These are phyloP conservation scores for Coccomyxa subellipsoidea DNA, from an alignment of 163 green algal genomes.

Conservation along the genomic window DNA sequence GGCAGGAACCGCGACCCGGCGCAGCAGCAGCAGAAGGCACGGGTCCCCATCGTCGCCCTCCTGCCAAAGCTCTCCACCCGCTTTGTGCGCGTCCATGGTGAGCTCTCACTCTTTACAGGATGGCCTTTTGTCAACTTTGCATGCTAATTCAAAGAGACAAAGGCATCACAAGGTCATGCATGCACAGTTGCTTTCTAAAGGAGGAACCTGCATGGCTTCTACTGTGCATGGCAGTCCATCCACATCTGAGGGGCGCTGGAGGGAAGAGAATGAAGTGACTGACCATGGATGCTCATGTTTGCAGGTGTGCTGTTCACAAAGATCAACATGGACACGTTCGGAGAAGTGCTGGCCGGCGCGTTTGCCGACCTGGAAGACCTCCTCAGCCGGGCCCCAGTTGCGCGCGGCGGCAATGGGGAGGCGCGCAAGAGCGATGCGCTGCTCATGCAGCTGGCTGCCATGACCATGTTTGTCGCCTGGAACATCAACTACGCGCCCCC, in stretches of 20 bases:
- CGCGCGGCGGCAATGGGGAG: not conserved
- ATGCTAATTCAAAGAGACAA: too few species aligned
- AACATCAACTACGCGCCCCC: not conserved
- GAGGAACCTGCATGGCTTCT: too few species aligned
- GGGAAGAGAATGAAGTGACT: too few species aligned
- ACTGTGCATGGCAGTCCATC: too few species aligned
- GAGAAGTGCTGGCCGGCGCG: constrained; percentile 21
- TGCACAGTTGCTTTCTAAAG: too few species aligned
- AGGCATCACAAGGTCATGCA: not conserved
- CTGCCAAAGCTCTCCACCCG: not conserved
- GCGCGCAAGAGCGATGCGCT: constrained; percentile 29
- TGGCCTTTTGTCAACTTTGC: too few species aligned
- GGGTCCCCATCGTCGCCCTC: not conserved
- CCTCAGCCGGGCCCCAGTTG: not conserved
- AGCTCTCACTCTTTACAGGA: not conserved
- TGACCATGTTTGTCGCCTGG: constrained; percentile 15
- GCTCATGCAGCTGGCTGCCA: constrained; percentile 43
- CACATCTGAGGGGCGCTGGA: too few species aligned
- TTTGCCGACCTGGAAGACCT: constrained; percentile 35
- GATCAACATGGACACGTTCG: constrained; percentile 66
- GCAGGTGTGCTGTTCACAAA: constrained; percentile 69
- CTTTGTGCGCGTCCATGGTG: not conserved
- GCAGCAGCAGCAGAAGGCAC: not conserved
- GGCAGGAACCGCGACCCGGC: not conserved
- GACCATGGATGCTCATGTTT: not conserved